Percentiles rank a stretch among this genome's conserved stretches.
Conservation (phyloP, 257 asterid species). For the Cordia subcordata region DNA sequence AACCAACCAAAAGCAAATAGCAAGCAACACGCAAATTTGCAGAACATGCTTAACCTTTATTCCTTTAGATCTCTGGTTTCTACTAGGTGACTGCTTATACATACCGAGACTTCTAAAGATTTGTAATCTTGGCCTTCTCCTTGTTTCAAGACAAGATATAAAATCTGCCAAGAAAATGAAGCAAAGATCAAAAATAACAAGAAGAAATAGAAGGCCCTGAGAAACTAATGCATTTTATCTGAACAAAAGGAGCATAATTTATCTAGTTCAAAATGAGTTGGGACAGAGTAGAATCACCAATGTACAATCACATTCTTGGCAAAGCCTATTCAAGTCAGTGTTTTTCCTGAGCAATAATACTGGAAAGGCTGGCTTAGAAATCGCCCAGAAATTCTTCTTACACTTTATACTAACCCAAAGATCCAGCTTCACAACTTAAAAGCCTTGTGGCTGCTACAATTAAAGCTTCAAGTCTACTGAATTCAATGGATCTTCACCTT, state of each 20-base stretch:
- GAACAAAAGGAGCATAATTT: no score
- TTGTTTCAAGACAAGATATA: background rate
- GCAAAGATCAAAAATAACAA: background rate
- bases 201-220: background rate
- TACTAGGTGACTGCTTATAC: constrained; percentile 70
- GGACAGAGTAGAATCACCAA: background rate
- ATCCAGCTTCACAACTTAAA: no score
- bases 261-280: no score
- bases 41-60: constrained; percentile 52
- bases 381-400: no score
- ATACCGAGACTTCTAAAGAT: constrained; percentile 31
- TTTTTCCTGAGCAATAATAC: no score
- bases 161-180: constrained; percentile 14
- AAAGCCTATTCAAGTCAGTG: background rate
- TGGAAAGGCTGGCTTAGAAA: no score
- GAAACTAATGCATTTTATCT: no score
- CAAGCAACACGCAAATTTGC: constrained; percentile 71
- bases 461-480: no score
- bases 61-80: constrained; percentile 78
- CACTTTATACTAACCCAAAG: no score
- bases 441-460: no score
- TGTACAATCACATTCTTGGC: background rate
- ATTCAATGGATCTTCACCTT: no score
- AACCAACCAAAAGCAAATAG: constrained; percentile 86
- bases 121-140: constrained; percentile 13